phyloP scores from a whole-genome alignment of 83 land plant species.

The Picea mariana region DNA sequence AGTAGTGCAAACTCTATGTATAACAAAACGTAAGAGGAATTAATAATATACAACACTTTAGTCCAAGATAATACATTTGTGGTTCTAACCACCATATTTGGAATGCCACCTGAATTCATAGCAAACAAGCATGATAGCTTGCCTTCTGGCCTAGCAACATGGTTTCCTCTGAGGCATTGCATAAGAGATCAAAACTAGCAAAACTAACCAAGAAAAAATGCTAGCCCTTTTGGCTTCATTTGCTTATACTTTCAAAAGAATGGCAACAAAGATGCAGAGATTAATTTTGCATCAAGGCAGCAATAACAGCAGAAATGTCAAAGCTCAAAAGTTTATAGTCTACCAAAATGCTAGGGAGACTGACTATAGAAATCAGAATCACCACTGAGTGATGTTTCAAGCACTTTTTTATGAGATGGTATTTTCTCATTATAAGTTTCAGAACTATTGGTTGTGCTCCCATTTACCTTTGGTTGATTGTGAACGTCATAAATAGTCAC shows the following conservation, averaged over 20 bases:
- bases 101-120: conserved; percentile 12
- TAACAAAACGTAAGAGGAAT: not conserved
- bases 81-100: not conserved
- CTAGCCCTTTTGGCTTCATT: not conserved
- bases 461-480: conserved; percentile 9
- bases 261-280: conserved; percentile 10
- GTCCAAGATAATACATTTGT: conserved; percentile 4
- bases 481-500: conserved; percentile 47
- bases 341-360: conserved; percentile 6
- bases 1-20: not conserved
- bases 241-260: conserved; percentile 5
- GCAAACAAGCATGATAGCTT: conserved; percentile 11
- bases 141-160: conserved; percentile 4
- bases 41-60: not conserved
- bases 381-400: not conserved
- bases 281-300: not conserved
- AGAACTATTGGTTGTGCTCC: not conserved
- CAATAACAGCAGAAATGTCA: conserved; percentile 5
- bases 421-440: not conserved
- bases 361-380: conserved; percentile 12
- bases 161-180: not conserved
- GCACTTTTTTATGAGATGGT: not conserved
- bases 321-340: conserved; percentile 1
- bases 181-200: not conserved
- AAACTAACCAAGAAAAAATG: conserved; percentile 1